Evolutionary conservation across 805 yeast genomes (phyloP).

Genomic region (Lipomyces sp.): DNA sequence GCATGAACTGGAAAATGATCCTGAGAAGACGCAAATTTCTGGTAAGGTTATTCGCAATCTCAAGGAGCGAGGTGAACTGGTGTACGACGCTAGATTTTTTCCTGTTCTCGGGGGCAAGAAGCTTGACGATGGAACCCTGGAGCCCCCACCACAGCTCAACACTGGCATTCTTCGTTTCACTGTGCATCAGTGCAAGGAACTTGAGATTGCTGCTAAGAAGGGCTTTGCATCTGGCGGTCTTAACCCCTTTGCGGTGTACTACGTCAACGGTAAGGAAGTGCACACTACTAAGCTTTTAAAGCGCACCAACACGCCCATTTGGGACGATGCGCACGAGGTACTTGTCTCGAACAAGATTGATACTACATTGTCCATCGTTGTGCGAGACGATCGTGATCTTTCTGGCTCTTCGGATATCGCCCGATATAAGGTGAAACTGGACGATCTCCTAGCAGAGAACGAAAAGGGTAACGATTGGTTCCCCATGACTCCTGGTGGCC

Average conservation of each 20-base stretch:
- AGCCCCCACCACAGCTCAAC: slow-evolving; percentile 87
- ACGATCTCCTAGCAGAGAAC: slow-evolving; percentile 69
- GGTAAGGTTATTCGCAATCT: slow-evolving; percentile 74
- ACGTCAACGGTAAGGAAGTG: slow-evolving; percentile 58
- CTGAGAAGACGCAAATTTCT: slow-evolving; percentile 45
- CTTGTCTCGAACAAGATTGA: slow-evolving; percentile 70
- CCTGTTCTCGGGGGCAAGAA: slow-evolving; percentile 57
- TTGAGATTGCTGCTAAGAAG: slow-evolving; percentile 39
- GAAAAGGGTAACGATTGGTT: slow-evolving; percentile 78
- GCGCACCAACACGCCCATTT: slow-evolving; percentile 63
- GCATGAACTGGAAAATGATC: slow-evolving; percentile 56
- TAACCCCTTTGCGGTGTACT: slow-evolving; percentile 68
- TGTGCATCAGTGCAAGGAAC: slow-evolving; percentile 58
- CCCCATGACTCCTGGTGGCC: slow-evolving; percentile 69
- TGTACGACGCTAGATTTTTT: slow-evolving; percentile 67
- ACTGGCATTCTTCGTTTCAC: slow-evolving; percentile 84
- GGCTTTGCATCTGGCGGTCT: slow-evolving; percentile 47
- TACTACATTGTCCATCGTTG: slow-evolving; percentile 61
- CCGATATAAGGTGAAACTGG: slow-evolving; percentile 49
- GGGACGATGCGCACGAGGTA: slow-evolving; percentile 61
- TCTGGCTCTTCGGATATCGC: slow-evolving; percentile 59
- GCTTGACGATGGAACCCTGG: slow-evolving; percentile 74
- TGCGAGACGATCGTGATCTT: slow-evolving; percentile 60
- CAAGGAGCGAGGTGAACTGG: slow-evolving; percentile 72
- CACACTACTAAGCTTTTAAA: slow-evolving; percentile 57